Percentiles rank a stretch among this genome's conserved stretches.
phyloP scores from a whole-genome alignment of 805 yeast genomes.

The Clavispora fructus region DNA sequence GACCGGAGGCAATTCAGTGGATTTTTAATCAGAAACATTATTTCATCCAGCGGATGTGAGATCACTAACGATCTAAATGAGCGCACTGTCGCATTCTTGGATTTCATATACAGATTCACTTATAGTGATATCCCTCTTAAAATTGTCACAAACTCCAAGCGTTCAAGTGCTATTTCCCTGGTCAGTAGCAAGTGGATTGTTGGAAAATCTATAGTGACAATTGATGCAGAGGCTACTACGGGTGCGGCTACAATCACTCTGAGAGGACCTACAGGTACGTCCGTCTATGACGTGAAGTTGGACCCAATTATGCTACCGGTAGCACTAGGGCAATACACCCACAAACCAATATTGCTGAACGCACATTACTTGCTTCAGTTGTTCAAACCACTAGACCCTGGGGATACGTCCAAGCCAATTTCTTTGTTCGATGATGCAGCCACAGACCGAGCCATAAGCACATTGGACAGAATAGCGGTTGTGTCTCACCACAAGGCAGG shows the following conservation, averaged over 20 bases:
- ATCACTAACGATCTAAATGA: conserved; percentile 35
- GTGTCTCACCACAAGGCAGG: conserved; percentile 79
- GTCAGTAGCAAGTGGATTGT: conserved; percentile 47
- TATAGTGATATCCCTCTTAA: conserved; percentile 57
- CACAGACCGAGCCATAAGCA: conserved; percentile 46
- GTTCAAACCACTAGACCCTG: conserved; percentile 37
- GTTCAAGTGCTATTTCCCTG: neutral
- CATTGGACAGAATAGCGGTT: conserved; percentile 71
- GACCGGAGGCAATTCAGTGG: conserved; percentile 58
- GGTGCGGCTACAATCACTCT: conserved; percentile 51
- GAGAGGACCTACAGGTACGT: conserved; percentile 65
- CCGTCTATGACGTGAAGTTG: conserved; percentile 41
- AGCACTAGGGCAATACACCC: conserved; percentile 5
- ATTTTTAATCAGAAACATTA: conserved; percentile 55
- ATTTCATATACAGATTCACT: conserved; percentile 62
- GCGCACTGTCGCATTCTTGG: conserved; percentile 58
- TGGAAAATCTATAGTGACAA: conserved; percentile 52
- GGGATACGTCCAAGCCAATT: conserved; percentile 36
- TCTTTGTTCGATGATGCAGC: conserved; percentile 46
- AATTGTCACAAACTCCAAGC: conserved; percentile 19
- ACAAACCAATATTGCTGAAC: conserved; percentile 19
- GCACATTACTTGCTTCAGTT: conserved; percentile 50
- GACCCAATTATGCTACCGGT: conserved; percentile 21
- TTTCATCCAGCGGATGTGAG: conserved; percentile 23
- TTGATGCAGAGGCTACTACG: conserved; percentile 46